Evolutionary conservation across 2,329 filamentous ascomycete genomes (phyloP), one percentile per base, ranked within the genome.

Genomic region (Tolypocladium tundrense): DNA sequence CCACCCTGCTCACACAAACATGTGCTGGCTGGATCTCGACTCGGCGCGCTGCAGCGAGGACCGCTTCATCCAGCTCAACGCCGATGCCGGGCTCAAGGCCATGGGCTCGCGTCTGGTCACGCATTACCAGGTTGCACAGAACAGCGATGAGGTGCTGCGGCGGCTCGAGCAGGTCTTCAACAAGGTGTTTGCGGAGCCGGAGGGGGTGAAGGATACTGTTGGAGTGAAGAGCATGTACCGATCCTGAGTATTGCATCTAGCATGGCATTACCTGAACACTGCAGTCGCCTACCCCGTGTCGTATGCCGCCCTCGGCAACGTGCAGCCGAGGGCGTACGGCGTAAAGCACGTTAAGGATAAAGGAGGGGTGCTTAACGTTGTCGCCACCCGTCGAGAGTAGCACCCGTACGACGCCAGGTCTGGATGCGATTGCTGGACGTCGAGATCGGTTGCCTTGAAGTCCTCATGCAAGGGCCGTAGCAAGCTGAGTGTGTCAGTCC

Each of bases 1-100:
- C 24, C 78, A 86, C 59, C 87, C 88, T 0, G 86, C 88, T 1
- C 86, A 96, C 68, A 95, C 91, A n/a, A 96, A 96, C 73, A 95
- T 96, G 89, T 84, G 90, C 40, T 96, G 90, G 90, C 67, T 95
- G 59, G 87, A 95, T 69, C 75, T 94, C 19, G 80, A 84, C 37
- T 79, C 79, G 1, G 80, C 82, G 13, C 81, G 82, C 2, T 75
- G 77, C 60, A 68, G 69, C 16, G 60, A 55, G 7, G 68, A 68
- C 57, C 69, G 66, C 43, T 74, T 81, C 55, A 66, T 68, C 16
- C 67, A 72, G 62, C 67, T 78, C 39, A 75, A 73, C 7, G 66
- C 67, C 53, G 73, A 74, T 40, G 72, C 68, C 13, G 79, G 79
- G 0, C 65, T 82, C 58, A 73, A 71, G 60, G 63, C 79, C 5